These are phyloP conservation scores for Alternaria sp. DNA, from an alignment of 2,329 filamentous ascomycete species.

Conservation along the genomic window DNA sequence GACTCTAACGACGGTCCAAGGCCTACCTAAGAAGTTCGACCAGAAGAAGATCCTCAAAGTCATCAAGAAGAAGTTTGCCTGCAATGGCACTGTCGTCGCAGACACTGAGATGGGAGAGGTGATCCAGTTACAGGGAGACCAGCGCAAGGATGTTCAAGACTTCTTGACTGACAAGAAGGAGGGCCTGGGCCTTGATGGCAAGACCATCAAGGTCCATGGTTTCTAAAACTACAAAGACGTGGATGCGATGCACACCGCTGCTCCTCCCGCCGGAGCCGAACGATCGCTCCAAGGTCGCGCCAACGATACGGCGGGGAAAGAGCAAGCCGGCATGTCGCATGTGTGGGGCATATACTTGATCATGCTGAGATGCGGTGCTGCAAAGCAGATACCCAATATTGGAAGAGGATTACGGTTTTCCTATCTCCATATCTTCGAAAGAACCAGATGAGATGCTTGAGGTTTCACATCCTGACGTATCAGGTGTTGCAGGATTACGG, in stretches of 20 bases:
- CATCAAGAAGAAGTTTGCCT: conserved; percentile 99
- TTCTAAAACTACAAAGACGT: conserved; percentile 35
- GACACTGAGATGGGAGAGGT: conserved; percentile 98
- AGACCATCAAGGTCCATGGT: conserved; percentile 86
- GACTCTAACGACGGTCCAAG: conserved; percentile 99
- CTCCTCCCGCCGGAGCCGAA: conserved; percentile 10
- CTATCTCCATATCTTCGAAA: conserved; percentile 30
- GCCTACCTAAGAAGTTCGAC: conserved; percentile 97
- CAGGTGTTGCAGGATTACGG: conserved; percentile 8
- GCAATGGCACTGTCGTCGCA: conserved; percentile 99
- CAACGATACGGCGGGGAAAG: conserved; percentile 13
- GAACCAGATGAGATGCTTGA: conserved; percentile 15
- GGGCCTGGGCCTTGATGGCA: conserved; percentile 89
- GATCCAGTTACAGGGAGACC: conserved; percentile 98
- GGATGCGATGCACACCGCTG: conserved; percentile 22
- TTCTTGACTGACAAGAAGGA: conserved; percentile 96
- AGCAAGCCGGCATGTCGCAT: conserved; percentile 16
- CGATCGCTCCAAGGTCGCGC: conserved; percentile 20
- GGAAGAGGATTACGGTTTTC: conserved; percentile 32
- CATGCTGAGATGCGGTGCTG: conserved; percentile 31
- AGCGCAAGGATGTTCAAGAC: conserved; percentile 97
- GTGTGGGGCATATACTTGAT: conserved; percentile 14
- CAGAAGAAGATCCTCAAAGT: conserved; percentile 99
- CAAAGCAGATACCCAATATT: conserved; percentile 34
- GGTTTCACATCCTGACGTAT: conserved; percentile 12